These are phyloP conservation scores for Penicillium sp. DNA, from an alignment of 2,329 filamentous ascomycete genomes.

Conservation along the genomic window DNA sequence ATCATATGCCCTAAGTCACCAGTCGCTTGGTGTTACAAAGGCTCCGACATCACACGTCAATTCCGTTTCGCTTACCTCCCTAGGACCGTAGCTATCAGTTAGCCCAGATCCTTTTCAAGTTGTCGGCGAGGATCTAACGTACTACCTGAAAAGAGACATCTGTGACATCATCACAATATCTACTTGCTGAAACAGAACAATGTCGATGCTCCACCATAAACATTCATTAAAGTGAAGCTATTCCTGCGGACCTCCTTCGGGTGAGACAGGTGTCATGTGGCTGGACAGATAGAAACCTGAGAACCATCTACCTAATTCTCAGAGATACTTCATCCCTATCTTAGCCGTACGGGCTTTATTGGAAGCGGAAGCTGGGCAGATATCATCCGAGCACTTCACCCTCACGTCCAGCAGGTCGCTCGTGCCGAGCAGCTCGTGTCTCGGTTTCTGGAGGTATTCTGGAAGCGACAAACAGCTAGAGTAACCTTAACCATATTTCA, in stretches of 20 bases:
- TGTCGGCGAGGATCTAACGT: not conserved
- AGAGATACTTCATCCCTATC: not conserved
- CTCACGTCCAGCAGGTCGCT: not conserved
- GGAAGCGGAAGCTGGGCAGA: not conserved
- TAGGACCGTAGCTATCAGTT: not conserved
- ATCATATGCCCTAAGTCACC: not conserved
- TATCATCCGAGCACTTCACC: not conserved
- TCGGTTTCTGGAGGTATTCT: not conserved
- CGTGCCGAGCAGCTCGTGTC: not conserved
- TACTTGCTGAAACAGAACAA: not conserved
- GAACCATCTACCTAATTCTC: not conserved
- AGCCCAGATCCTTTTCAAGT: not conserved
- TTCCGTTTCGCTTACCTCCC: no score
- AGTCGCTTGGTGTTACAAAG: not conserved
- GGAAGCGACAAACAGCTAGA: not conserved
- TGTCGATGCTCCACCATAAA: not conserved
- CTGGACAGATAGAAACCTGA: not conserved
- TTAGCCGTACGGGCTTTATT: not conserved
- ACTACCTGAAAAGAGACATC: not conserved
- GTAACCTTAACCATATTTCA: not conserved
- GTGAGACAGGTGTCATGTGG: not conserved
- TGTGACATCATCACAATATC: not conserved
- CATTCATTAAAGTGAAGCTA: not conserved
- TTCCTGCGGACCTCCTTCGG: not conserved
- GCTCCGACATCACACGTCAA: not conserved